Evolutionary conservation across 768 basidiomycete genomes (phyloP), one percentile per base, ranked within the genome.

Genomic region (Megacollybia marginata): DNA sequence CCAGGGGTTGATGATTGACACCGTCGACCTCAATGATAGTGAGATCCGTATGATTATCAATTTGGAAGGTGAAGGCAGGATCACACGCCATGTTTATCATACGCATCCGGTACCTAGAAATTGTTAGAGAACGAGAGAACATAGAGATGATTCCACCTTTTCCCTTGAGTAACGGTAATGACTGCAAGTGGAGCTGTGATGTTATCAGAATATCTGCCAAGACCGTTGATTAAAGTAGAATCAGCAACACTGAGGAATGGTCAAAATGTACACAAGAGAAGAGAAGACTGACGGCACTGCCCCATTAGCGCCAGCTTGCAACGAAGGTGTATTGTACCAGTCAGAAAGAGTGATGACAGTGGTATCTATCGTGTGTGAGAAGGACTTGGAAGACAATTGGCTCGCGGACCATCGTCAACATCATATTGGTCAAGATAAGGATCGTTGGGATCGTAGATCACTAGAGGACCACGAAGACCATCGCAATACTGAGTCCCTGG

Each of bases 401-500:
- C 23, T 28, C 4, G 23, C 23, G 46, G 58, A 70, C 73, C 72
- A 52, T 62, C 57, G 40, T 62, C 61, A 35, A 60, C 51, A 43
- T 62, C 61, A 48, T 59, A 57, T 11, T 55, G 49, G 42, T 40
- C 44, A 36, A 40, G 50, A 44, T 60, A 63, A 13, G 71, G 72
- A 49, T 74, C 73, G 11, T 68, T 19, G 13, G 58, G 60, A 15
- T 68, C 65, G 33, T 68, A 65, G 12, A 70, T 56, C 15, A 70
- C 55, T 18, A 69, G 28, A 8, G 63, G 61, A 5, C 68, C 71
- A 31, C 70, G 59, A 46, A 73, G 58, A 0, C 70, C 71, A 19
- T 72, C 69, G 33, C 71, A 71, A 47, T 69, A 70, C 52, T 69
- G 71, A 6, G 59, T 59, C 16, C 55, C 13, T 60, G 58, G 70